Evolutionary conservation across 129 eudicot genomes (phyloP).

Genomic region (Dittrichia graveolens): DNA sequence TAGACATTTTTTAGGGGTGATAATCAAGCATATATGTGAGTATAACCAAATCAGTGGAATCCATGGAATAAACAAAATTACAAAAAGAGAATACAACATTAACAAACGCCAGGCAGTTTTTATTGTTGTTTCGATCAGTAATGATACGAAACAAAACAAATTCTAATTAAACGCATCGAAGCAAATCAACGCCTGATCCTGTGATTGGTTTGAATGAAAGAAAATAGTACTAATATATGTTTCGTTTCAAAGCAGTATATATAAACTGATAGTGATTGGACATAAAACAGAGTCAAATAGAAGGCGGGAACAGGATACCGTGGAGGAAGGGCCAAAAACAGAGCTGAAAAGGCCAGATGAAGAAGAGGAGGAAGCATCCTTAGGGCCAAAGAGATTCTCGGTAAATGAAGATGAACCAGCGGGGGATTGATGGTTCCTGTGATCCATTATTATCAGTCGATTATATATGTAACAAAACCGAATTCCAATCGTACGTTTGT

Average conservation of each 20-base stretch:
- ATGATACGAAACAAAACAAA: neutral
- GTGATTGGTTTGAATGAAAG: neutral
- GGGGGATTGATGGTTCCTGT: conserved; percentile 41
- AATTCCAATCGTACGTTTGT: neutral
- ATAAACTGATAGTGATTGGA: too few relatives aligned
- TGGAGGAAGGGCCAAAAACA: conserved; percentile 75
- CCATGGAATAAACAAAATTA: too few relatives aligned
- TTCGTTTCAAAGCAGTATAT: neutral
- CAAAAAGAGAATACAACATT: too few relatives aligned
- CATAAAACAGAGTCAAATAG: neutral
- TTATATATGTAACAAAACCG: neutral
- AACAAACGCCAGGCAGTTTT: neutral
- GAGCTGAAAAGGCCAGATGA: conserved; percentile 62
- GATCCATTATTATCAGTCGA: conserved; percentile 47
- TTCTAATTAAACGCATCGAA: neutral
- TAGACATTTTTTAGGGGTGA: too few relatives aligned
- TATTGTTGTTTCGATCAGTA: neutral
- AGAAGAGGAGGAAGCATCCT: conserved; percentile 50
- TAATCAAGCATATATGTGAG: too few relatives aligned
- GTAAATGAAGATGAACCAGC: conserved; percentile 51
- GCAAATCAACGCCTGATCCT: neutral
- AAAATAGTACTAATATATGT: neutral
- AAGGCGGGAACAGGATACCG: conserved; percentile 38
- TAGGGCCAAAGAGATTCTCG: conserved; percentile 81
- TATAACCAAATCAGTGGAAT: too few relatives aligned